Evolutionary conservation across 805 yeast genomes (phyloP).

Genomic region (Lipomyces starkeyi): DNA sequence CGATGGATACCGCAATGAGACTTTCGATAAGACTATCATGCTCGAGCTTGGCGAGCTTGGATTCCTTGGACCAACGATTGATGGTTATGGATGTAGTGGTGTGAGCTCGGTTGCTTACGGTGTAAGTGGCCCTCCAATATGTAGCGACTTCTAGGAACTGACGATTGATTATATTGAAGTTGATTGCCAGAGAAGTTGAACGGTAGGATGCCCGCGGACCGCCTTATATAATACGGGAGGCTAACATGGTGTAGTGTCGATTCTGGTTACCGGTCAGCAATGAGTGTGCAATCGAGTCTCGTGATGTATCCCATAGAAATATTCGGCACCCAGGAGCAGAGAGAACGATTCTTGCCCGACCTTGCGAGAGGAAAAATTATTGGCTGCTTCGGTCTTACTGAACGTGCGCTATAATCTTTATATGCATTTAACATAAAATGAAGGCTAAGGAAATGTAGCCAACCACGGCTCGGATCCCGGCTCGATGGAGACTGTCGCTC

Average conservation of each 20-base stretch:
- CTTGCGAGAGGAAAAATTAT: conserved; percentile 52
- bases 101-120: conserved; percentile 53
- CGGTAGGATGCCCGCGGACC: conserved; percentile 11
- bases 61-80: conserved; percentile 50
- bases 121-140: conserved; percentile 12
- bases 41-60: conserved; percentile 52
- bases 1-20: conserved; percentile 51
- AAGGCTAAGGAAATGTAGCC: conserved; percentile 40
- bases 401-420: conserved; percentile 44
- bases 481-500: conserved; percentile 62
- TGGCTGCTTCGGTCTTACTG: conserved; percentile 71
- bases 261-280: conserved; percentile 53
- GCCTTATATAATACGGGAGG: too few relatives aligned
- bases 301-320: conserved; percentile 51
- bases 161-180: conserved; percentile 14
- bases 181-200: conserved; percentile 54
- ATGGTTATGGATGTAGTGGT: conserved; percentile 55
- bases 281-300: conserved; percentile 54
- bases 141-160: neutral
- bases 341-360: conserved; percentile 50
- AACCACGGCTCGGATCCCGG: conserved; percentile 68
- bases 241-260: conserved; percentile 46
- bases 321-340: conserved; percentile 52
- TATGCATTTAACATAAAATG: neutral
- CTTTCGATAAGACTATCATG: conserved; percentile 47